Evolutionary conservation across 225 moss, liverwort and hornwort genomes (phyloP).

Genomic region (Takakia lepidozioides): DNA sequence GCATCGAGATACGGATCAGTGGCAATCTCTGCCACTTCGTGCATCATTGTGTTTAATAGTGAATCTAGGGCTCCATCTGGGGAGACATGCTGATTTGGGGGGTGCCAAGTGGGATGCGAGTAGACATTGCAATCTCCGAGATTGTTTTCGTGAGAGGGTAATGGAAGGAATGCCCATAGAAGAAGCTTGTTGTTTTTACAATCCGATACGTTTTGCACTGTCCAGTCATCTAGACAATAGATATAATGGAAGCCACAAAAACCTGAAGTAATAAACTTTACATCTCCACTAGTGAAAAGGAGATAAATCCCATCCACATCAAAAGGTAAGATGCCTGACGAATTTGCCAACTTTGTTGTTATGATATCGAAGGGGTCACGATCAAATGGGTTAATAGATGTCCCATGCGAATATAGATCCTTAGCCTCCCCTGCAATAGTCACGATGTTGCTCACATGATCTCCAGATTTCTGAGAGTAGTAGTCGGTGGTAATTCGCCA

Average conservation of each 20-base stretch:
- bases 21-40: conserved; percentile 4
- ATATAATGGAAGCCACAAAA: too few relatives aligned
- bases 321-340: background rate
- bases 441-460: conserved; percentile 7
- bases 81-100: too few relatives aligned
- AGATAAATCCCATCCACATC: background rate
- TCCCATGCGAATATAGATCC: conserved; percentile 3
- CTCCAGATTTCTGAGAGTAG: background rate
- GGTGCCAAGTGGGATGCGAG: too few relatives aligned
- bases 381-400: background rate
- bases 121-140: too few relatives aligned
- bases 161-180: too few relatives aligned
- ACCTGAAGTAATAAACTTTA: too few relatives aligned
- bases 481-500: conserved; percentile 14
- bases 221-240: too few relatives aligned
- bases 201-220: too few relatives aligned
- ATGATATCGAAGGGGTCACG: background rate
- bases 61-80: conserved; percentile 8
- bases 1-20: conserved; percentile 9
- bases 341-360: conserved; percentile 1
- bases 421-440: conserved; percentile 7
- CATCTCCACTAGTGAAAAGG: background rate
- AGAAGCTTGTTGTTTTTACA: too few relatives aligned
- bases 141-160: too few relatives aligned
- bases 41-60: conserved; percentile 2